Percentiles rank a stretch among this genome's conserved stretches.
Evolutionary conservation across 1,284 basidiomycete genomes (phyloP).

Genomic region (Tremellales sp.): DNA sequence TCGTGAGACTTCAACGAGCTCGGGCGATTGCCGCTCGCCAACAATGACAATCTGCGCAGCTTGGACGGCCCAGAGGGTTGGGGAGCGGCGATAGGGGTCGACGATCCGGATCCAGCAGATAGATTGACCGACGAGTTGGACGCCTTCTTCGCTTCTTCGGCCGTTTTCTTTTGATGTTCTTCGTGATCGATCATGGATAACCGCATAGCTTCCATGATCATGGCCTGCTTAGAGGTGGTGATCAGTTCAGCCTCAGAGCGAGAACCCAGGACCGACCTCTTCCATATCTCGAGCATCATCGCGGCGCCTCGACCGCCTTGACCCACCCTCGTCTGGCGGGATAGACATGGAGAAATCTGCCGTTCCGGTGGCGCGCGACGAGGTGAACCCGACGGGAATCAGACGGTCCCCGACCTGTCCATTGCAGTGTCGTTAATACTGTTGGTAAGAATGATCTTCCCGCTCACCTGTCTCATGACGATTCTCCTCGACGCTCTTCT

Average conservation of each 20-base stretch:
- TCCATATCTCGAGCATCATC: slow-evolving; percentile 69
- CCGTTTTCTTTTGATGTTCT: slow-evolving; percentile 49
- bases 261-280: slow-evolving; percentile 62
- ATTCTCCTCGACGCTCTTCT: slow-evolving; percentile 90
- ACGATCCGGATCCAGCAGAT: slow-evolving; percentile 3
- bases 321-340: slow-evolving; percentile 13
- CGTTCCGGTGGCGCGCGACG: slow-evolving; percentile 44
- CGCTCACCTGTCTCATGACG: slow-evolving; percentile 81
- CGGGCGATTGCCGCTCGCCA: background rate
- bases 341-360: slow-evolving; percentile 46
- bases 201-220: slow-evolving; percentile 99
- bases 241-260: slow-evolving; percentile 2
- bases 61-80: slow-evolving; percentile 6
- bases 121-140: slow-evolving; percentile 11
- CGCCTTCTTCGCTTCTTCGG: slow-evolving; percentile 18
- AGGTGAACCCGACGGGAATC: slow-evolving; percentile 90
- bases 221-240: slow-evolving; percentile 58
- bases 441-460: too few species aligned
- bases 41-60: background rate
- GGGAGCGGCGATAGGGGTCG: background rate
- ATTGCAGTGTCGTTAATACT: background rate
- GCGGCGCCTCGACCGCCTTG: slow-evolving; percentile 23
- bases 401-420: slow-evolving; percentile 82
- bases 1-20: background rate
- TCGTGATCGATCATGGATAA: slow-evolving; percentile 86